Conservation (phyloP, 2,329 filamentous ascomycete species). For the Cadophora sp. region DNA sequence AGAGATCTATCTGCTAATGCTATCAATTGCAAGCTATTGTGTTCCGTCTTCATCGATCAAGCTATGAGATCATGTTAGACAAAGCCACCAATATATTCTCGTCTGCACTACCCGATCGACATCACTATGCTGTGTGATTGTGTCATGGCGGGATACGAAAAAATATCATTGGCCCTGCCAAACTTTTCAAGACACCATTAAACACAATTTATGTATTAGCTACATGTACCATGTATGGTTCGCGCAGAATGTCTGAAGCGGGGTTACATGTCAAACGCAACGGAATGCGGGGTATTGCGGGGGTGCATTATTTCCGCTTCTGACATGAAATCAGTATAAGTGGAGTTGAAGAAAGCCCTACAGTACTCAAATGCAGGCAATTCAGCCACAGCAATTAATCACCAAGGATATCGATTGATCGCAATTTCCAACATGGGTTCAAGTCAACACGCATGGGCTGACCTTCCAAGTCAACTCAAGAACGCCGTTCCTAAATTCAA, state of each 20-base stretch:
- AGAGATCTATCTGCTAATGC: background rate
- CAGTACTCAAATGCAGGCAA: background rate
- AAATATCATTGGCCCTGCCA: background rate
- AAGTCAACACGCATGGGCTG: conserved; percentile 19
- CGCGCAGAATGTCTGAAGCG: no score
- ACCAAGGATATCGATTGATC: background rate
- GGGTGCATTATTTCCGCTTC: no score
- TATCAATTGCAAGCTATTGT: background rate
- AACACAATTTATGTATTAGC: no score
- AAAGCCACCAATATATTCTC: background rate
- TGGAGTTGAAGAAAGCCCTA: no score
- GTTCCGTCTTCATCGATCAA: background rate
- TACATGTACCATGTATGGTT: no score
- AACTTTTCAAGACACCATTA: background rate
- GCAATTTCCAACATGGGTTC: conserved; percentile 22
- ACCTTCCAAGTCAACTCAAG: conserved; percentile 24
- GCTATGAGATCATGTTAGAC: background rate
- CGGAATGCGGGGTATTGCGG: no score
- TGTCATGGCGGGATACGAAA: background rate
- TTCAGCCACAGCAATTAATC: background rate
- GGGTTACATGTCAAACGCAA: no score
- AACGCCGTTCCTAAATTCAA: conserved; percentile 25
- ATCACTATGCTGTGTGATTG: background rate
- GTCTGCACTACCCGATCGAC: background rate
- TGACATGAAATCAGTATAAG: no score